Conservation (phyloP, 106 monocot species). For the Acanthochlamys bracteata region DNA sequence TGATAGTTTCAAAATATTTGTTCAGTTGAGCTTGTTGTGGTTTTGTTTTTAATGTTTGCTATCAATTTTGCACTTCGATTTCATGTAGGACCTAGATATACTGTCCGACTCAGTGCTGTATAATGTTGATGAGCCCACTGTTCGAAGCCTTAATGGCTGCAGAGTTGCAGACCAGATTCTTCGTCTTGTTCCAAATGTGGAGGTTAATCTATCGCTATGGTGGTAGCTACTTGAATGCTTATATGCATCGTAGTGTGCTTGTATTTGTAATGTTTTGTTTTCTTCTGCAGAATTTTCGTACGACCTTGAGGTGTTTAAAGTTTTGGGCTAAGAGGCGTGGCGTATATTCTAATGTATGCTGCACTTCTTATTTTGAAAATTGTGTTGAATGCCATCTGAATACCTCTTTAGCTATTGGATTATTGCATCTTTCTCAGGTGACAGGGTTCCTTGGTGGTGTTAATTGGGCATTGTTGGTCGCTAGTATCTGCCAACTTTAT, state of each 20-base stretch:
- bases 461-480: slow-evolving; percentile 89
- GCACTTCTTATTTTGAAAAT: slow-evolving; percentile 1
- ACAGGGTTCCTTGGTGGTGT: slow-evolving; percentile 99
- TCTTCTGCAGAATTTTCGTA: slow-evolving; percentile 81
- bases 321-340: slow-evolving; percentile 93
- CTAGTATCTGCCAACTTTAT: slow-evolving; percentile 88
- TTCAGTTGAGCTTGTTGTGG: neutral
- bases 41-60: neutral
- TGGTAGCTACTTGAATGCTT: neutral
- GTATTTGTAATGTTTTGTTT: neutral
- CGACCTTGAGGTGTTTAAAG: slow-evolving; percentile 81
- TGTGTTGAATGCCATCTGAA: neutral
- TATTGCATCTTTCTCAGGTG: slow-evolving; percentile 31
- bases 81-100: slow-evolving; percentile 85
- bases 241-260: too few species aligned
- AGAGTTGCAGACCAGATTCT: slow-evolving; percentile 97
- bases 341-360: slow-evolving; percentile 97
- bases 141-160: slow-evolving; percentile 96
- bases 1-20: too few species aligned
- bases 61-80: neutral
- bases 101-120: slow-evolving; percentile 81
- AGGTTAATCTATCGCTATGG: slow-evolving; percentile 29
- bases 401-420: neutral
- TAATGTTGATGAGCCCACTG: slow-evolving; percentile 83
- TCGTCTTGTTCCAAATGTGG: slow-evolving; percentile 83